Evolutionary conservation across 192 early-diverging fungal species (phyloP).

Genomic region (Backusella morwellensis): DNA sequence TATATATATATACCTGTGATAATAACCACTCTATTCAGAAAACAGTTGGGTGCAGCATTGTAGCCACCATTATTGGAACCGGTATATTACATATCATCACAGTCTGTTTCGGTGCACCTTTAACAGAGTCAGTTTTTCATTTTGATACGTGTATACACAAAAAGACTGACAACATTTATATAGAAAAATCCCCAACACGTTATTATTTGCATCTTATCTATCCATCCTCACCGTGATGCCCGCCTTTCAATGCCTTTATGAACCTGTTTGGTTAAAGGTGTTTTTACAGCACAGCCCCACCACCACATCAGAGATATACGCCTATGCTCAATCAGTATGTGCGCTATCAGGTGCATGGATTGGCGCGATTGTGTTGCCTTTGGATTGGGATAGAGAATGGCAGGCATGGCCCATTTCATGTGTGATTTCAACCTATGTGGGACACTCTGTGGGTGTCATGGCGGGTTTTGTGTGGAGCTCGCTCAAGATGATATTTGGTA

Average conservation of each 20-base stretch:
- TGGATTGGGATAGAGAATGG: conserved; percentile 59
- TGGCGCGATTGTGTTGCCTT: conserved; percentile 51
- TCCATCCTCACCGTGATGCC: conserved; percentile 34
- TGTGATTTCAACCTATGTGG: conserved; percentile 42
- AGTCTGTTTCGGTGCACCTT: conserved; percentile 36
- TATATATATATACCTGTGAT: neutral
- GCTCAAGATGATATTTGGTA: conserved; percentile 20
- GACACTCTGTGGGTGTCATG: conserved; percentile 41
- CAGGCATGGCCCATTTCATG: conserved; percentile 54
- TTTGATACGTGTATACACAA: neutral
- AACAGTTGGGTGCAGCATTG: conserved; percentile 1
- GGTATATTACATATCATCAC: conserved; percentile 29
- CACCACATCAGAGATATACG: conserved; percentile 40
- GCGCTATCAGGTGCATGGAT: conserved; percentile 52
- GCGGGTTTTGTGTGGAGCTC: conserved; percentile 22
- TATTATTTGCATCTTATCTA: conserved; percentile 32
- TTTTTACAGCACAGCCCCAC: conserved; percentile 36
- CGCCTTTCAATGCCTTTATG: conserved; percentile 24
- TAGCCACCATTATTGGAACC: conserved; percentile 7
- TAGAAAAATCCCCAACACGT: conserved; percentile 32
- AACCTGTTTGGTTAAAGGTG: conserved; percentile 32
- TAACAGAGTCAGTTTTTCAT: conserved; percentile 24
- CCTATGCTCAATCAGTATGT: conserved; percentile 44
- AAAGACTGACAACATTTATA: neutral
- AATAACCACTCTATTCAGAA: neutral